Evolutionary conservation across 768 basidiomycete species (phyloP).

Genomic region (Rhodotorula toruloides): DNA sequence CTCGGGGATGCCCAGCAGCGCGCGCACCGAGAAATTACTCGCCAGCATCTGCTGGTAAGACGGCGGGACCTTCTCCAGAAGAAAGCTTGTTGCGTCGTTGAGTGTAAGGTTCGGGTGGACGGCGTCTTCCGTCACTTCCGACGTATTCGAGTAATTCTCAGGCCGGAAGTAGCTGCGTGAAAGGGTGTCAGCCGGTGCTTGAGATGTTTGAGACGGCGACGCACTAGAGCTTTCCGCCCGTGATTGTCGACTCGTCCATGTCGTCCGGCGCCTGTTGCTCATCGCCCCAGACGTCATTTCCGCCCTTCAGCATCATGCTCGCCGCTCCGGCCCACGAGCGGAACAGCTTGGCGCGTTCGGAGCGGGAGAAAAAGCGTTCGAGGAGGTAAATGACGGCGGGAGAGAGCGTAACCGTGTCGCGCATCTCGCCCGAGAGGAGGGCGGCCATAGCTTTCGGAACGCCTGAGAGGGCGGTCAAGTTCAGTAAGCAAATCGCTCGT

Average conservation of each 20-base stretch:
- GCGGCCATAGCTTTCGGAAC: conserved; percentile 86
- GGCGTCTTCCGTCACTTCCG: conserved; percentile 33
- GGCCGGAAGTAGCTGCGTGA: conserved; percentile 31
- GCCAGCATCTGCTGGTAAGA: conserved; percentile 60
- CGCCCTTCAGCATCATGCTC: conserved; percentile 50
- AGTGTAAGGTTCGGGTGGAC: conserved; percentile 66
- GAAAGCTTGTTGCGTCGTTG: conserved; percentile 67
- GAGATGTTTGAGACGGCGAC: not conserved
- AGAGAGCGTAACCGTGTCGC: conserved; percentile 61
- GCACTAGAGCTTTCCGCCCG: conserved; percentile 31
- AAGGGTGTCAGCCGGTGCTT: no score
- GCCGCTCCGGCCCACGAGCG: conserved; percentile 92
- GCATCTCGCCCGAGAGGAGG: conserved; percentile 92
- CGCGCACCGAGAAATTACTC: conserved; percentile 47
- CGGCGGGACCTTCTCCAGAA: conserved; percentile 71
- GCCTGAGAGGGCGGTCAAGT: conserved; percentile 3
- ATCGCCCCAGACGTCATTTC: conserved; percentile 78
- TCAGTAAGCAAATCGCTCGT: not conserved
- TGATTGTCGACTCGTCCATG: conserved; percentile 48
- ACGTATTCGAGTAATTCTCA: conserved; percentile 21
- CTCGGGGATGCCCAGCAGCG: not conserved
- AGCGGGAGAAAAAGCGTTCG: conserved; percentile 79
- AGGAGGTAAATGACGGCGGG: conserved; percentile 60
- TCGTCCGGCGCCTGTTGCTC: conserved; percentile 76
- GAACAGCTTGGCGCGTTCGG: conserved; percentile 82